phyloP scores from a whole-genome alignment of 2,329 filamentous ascomycete genomes.

The Colletotrichum noveboracense region DNA sequence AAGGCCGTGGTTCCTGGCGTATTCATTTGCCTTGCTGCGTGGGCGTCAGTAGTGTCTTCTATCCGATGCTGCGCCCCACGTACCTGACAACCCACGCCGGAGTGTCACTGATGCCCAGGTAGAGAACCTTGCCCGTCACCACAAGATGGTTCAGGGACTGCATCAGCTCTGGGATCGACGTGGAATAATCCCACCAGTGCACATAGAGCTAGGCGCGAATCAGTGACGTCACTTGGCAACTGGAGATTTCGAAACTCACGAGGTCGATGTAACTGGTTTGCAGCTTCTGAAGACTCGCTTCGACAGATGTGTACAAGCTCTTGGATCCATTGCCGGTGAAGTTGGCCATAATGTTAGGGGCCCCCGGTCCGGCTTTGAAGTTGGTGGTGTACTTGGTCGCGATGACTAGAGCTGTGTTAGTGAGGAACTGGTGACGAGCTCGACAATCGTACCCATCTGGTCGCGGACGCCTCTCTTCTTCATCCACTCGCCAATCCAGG shows the following conservation, averaged over 20 bases:
- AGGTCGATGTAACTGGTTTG: constrained; percentile 74
- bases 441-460: constrained; percentile 56
- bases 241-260: constrained; percentile 35
- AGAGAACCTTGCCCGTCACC: constrained; percentile 63
- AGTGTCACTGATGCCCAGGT: constrained; percentile 71
- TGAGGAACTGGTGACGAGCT: background rate
- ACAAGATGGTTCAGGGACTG: constrained; percentile 69
- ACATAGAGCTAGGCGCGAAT: constrained; percentile 53
- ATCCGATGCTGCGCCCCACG: background rate
- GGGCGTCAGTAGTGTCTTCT: background rate
- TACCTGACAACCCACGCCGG: constrained; percentile 71
- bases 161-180: constrained; percentile 71
- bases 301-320: constrained; percentile 60
- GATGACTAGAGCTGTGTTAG: constrained; percentile 51
- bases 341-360: constrained; percentile 54
- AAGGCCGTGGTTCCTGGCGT: constrained; percentile 73
- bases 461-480: constrained; percentile 66
- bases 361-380: constrained; percentile 50
- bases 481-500: constrained; percentile 76
- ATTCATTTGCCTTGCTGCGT: constrained; percentile 65
- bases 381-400: constrained; percentile 73
- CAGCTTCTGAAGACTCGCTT: constrained; percentile 63
- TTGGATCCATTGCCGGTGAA: constrained; percentile 66
- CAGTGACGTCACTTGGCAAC: background rate
- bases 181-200: constrained; percentile 74